Conservation (phyloP, 805 yeast species). For the Candida gorgasii region DNA sequence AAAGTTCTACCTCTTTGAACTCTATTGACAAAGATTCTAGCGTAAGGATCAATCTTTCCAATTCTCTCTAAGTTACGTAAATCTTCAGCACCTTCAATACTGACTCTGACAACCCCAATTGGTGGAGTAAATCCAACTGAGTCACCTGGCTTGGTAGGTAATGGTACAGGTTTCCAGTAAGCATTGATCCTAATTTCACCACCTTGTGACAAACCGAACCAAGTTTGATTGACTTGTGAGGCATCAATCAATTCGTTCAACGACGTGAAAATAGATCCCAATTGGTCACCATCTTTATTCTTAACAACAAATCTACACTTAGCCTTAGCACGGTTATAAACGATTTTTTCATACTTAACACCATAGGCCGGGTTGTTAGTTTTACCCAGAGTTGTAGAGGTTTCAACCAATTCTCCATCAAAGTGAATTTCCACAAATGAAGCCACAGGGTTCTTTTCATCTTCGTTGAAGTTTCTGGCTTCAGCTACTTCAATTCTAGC, state of each 20-base stretch:
- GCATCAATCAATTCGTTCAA: slow-evolving; percentile 72
- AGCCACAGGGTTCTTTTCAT: slow-evolving; percentile 50
- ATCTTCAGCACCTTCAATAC: slow-evolving; percentile 67
- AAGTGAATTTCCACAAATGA: slow-evolving; percentile 72
- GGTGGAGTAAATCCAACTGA: slow-evolving; percentile 89
- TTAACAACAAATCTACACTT: slow-evolving; percentile 66
- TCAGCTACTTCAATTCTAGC: slow-evolving; percentile 65
- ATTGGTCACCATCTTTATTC: slow-evolving; percentile 52
- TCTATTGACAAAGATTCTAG: slow-evolving; percentile 76
- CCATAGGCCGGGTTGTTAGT: slow-evolving; percentile 70
- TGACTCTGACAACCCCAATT: slow-evolving; percentile 83
- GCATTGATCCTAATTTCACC: slow-evolving; percentile 75
- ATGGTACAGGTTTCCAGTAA: slow-evolving; percentile 82
- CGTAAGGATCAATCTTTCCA: slow-evolving; percentile 92
- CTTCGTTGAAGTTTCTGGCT: slow-evolving; percentile 54
- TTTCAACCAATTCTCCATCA: slow-evolving; percentile 58
- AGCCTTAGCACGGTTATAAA: slow-evolving; percentile 70
- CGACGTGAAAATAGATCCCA: slow-evolving; percentile 60
- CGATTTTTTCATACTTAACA: slow-evolving; percentile 62
- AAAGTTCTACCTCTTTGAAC: slow-evolving; percentile 75
- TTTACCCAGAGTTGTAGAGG: slow-evolving; percentile 60
- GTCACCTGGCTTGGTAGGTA: slow-evolving; percentile 43
- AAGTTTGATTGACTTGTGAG: slow-evolving; percentile 70
- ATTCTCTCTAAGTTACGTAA: slow-evolving; percentile 83
- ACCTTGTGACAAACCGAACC: slow-evolving; percentile 72